Base-by-base conservation (phyloP, 2,329 filamentous ascomycete genomes). In the Botrytis fabae region DNA sequence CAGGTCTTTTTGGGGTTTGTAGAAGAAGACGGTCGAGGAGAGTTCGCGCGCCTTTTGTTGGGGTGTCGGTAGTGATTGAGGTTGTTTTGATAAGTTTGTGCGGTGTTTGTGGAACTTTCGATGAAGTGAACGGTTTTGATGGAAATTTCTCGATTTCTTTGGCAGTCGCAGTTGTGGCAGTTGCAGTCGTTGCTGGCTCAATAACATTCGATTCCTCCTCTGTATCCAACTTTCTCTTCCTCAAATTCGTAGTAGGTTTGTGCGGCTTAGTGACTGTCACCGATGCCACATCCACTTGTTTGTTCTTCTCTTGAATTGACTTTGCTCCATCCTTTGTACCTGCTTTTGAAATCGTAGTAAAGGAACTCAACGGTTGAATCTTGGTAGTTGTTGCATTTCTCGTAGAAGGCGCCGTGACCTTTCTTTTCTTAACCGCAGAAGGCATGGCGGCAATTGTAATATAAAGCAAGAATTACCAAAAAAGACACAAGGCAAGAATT, bases 261-360 rank as follows among this genome's bases (percentile, higher is more conserved):
- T 81, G 79, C 46, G 82, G 64, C 71, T 60, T 20, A 61, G 75
- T 75, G 83, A 83, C 68, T 80, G 80, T 75, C 83, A 83, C 69
- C 80, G 80, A 74, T 77, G 48, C 80, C 75, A 42, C 81, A 77
- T 70, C 77, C 71, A n/a, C 73, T 42, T 75, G 57, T 32, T 74
- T 64, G 4, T 76, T 77, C 74, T 83, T 82, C 72, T 82, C 81
- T 6, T 76, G 75, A 25, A 81, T 77, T 25, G 78, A 70, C 70
- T 81, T 81, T 35, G 77, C 69, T 66, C 77, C 72, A n/a, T 77
- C 71, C 28, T 80, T 81, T 22, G 80, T 81, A 72, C 71, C 75
- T 57, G 83, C 81, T 76, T 86, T 85, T 63, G 82, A 83, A 73
- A 84, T 78, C 76, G 81, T 82, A 73, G 83, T 80, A 75, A 85